Conservation (phyloP, 371 early-diverging fungal genomes). For the Encephalitozoon cuniculi region DNA sequence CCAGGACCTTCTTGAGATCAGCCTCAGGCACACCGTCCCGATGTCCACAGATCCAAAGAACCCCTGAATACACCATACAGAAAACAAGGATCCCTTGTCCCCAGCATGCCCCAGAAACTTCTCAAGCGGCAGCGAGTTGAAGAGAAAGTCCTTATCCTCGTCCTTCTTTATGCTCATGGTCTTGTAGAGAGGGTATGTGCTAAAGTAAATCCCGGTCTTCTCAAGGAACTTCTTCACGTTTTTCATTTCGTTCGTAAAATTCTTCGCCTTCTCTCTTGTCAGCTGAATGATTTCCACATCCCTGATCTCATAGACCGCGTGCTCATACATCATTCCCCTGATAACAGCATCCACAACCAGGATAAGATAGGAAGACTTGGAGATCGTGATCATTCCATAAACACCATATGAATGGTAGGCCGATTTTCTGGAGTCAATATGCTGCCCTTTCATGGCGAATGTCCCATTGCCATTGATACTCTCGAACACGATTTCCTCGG, state of each 20-base stretch:
- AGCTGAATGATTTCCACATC: conserved; percentile 30
- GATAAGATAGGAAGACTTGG: conserved; percentile 41
- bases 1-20: conserved; percentile 80
- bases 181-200: conserved; percentile 32
- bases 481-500: neutral
- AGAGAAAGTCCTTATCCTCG: conserved; percentile 56
- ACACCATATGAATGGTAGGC: conserved; percentile 8
- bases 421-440: neutral
- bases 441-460: neutral
- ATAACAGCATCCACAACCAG: conserved; percentile 39
- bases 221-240: conserved; percentile 35
- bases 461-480: neutral
- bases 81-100: neutral
- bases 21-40: conserved; percentile 23
- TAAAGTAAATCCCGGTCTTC: conserved; percentile 46
- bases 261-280: neutral
- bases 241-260: neutral
- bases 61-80: conserved; percentile 55
- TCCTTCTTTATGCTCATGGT: neutral
- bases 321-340: conserved; percentile 24
- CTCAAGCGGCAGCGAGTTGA: conserved; percentile 46
- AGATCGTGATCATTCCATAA: conserved; percentile 28
- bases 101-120: conserved; percentile 33
- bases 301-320: conserved; percentile 52
- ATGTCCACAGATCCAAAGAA: conserved; percentile 32